Evolutionary conservation across 1,284 basidiomycete genomes (phyloP), one percentile per base, ranked within the genome.

Genomic region (Schizophyllum commune): DNA sequence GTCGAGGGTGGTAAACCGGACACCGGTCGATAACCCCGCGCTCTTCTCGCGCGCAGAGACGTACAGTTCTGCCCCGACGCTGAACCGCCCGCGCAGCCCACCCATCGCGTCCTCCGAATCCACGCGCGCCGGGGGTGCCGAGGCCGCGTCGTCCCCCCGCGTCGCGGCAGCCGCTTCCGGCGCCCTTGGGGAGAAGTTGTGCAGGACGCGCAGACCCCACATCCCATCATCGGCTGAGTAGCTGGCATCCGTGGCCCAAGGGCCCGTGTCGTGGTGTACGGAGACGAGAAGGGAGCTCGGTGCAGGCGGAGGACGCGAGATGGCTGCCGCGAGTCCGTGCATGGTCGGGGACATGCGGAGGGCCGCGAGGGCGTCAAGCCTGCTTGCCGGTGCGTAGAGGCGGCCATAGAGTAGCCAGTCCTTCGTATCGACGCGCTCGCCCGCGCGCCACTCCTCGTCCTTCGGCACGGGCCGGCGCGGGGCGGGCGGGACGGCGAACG

Each of bases 161-260:
- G 9, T 17, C 39, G 39, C 39, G 13, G 39, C 39, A 47, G 39
- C 39, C 13, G 39, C 39, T 17, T 47, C 39, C 2, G 39, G 39
- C 11, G 53, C 53, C 5, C 53, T 20, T 21, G 19, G 19, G 57
- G 62, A 67, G 76, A 98, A 98, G 72, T 98, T 97, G 71, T 96
- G 94, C 62, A 98, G 79, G n/a, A 94, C 83, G 7, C 92, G 83
- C 20, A 94, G 73, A 7, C 96, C 96, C 81, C 90, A 91, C 88
- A 99, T 94, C 11, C 82, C 89, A 70, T 98, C 96, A 67, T 96
- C 92, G 0, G 93, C 91, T 64, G 93, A 96, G 80, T 92, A 98
- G 13, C 90, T 92, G 70, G 97, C 98, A 73, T 98, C 96, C 2
- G 91, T 90, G 65, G 92, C 94, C 86, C 92, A 96, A 65, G 89